Conservation (phyloP, 129 eudicot genomes). For the carrot (Daucus carota) region DH1_v3.0 NC_030387.2:36154501-36155000, state of each 20-base stretch:
- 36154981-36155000: too few relatives aligned
- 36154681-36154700: neutral
- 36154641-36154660: neutral
- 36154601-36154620: neutral
- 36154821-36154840: too few relatives aligned
- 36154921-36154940: too few relatives aligned
- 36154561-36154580: neutral
- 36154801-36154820: neutral
- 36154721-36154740: neutral
- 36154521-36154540: neutral
- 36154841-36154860: too few relatives aligned
- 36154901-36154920: too few relatives aligned
- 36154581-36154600: neutral
- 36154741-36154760: neutral
- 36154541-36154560: neutral
- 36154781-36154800: neutral
- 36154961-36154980: too few relatives aligned
- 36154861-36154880: too few relatives aligned
- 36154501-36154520: neutral
- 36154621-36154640: neutral
- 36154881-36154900: too few relatives aligned
- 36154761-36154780: neutral
- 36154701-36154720: neutral
- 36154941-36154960: too few relatives aligned
- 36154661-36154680: neutral